Evolutionary conservation across 106 monocot species (phyloP).

Genomic region (Dendrobium nobile): DNA sequence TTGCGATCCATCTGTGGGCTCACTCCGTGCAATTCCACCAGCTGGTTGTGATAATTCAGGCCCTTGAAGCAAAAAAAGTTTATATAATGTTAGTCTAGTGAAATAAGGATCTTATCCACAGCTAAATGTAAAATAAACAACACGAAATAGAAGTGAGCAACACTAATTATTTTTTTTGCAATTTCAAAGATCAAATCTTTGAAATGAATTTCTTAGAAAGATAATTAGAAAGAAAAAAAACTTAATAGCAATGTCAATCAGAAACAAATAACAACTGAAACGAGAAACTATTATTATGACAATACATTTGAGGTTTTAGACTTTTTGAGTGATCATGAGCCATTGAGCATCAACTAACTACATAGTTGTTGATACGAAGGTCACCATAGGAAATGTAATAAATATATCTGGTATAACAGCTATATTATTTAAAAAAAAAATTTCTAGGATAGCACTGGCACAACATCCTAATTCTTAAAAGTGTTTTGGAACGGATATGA

Average conservation of each 20-base stretch:
- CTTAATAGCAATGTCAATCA: background rate
- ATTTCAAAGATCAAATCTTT: too few species aligned
- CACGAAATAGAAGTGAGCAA: background rate
- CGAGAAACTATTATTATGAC: too few species aligned
- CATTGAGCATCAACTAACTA: too few species aligned
- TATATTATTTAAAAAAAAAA: too few species aligned
- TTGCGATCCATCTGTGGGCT: slow-evolving; percentile 26
- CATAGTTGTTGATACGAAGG: too few species aligned
- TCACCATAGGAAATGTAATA: background rate
- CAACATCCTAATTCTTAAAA: too few species aligned
- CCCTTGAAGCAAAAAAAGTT: slow-evolving; percentile 10
- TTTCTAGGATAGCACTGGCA: too few species aligned
- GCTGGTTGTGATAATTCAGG: slow-evolving; percentile 12
- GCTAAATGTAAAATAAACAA: background rate
- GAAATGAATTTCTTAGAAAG: background rate
- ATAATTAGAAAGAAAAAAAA: background rate
- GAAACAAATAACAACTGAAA: too few species aligned
- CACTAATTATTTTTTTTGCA: too few species aligned
- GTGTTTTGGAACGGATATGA: too few species aligned
- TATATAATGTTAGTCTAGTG: background rate
- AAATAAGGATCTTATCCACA: background rate
- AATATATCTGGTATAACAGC: background rate
- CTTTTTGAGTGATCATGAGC: too few species aligned
- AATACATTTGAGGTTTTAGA: too few species aligned
- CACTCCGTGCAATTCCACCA: slow-evolving; percentile 16